A percentile compares a stretch with the other conserved stretches of the same genome.
phyloP scores from a whole-genome alignment of 192 early-diverging fungal genomes.

The Backusella circina region DNA sequence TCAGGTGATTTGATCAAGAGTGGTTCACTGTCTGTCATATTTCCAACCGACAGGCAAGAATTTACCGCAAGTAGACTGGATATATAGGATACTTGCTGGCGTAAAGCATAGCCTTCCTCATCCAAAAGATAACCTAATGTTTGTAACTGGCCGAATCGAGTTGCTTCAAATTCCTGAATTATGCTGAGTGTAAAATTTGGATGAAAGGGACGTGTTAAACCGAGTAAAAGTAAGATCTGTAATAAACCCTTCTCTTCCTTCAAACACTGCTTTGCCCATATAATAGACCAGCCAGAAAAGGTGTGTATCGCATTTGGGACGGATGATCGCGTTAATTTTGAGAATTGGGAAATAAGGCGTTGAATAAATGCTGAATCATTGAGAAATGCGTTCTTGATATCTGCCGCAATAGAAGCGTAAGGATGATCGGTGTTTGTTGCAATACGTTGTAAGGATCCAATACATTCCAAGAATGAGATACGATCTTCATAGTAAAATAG shows the following conservation, averaged over 20 bases:
- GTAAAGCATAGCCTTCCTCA: slow-evolving; percentile 25
- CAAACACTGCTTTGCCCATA: slow-evolving; percentile 39
- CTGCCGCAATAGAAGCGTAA: slow-evolving; percentile 1
- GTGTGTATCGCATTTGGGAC: slow-evolving; percentile 28
- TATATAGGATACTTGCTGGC: slow-evolving; percentile 21
- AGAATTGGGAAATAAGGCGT: slow-evolving; percentile 16
- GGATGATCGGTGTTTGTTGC: slow-evolving; percentile 9
- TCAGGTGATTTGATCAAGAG: slow-evolving; percentile 24
- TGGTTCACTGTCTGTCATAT: not conserved
- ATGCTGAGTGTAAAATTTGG: slow-evolving; percentile 11
- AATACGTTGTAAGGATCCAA: slow-evolving; percentile 25
- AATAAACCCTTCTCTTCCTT: slow-evolving; percentile 39
- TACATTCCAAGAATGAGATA: slow-evolving; percentile 18
- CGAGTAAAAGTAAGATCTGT: slow-evolving; percentile 35
- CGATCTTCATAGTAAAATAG: slow-evolving; percentile 24
- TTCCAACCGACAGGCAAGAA: slow-evolving; percentile 21
- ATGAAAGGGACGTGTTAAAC: not conserved
- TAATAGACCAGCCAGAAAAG: slow-evolving; percentile 12
- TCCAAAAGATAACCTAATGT: slow-evolving; percentile 24
- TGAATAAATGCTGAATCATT: slow-evolving; percentile 8
- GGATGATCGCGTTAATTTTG: slow-evolving; percentile 3
- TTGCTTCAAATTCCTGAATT: slow-evolving; percentile 34
- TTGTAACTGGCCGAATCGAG: slow-evolving; percentile 38
- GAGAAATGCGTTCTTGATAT: not conserved
- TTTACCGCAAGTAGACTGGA: slow-evolving; percentile 34